Evolutionary conservation across 441 rosid species (phyloP).

Genomic region (Dalechampia spathulata): DNA sequence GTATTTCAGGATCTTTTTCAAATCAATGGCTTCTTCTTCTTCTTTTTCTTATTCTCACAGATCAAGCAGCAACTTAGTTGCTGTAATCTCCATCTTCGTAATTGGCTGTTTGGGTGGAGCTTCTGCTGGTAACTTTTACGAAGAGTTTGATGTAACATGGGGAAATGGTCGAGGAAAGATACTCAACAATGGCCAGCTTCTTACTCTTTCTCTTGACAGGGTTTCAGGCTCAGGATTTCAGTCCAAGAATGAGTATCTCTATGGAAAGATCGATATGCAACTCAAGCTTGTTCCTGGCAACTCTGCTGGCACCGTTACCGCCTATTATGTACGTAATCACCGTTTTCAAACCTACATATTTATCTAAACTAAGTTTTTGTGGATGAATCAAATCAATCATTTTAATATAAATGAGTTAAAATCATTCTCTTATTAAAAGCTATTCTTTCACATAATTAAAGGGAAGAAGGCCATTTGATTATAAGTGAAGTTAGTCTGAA

Average conservation of each 20-base stretch:
- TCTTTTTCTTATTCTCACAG: background rate
- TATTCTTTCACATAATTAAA: too few species aligned
- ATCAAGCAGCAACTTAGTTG: background rate
- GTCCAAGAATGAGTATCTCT: background rate
- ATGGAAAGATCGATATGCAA: background rate
- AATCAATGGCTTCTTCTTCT: too few species aligned
- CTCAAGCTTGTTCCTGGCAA: conserved; percentile 4
- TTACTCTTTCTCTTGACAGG: background rate
- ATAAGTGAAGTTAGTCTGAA: too few species aligned
- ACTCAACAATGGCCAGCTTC: background rate
- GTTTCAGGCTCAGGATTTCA: conserved; percentile 1
- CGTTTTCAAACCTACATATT: too few species aligned
- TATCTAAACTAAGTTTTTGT: too few species aligned
- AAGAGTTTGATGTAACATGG: background rate
- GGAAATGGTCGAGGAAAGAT: conserved; percentile 3
- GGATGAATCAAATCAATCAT: too few species aligned
- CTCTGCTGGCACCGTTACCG: too few species aligned
- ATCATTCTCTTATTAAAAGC: too few species aligned
- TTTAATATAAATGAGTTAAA: too few species aligned
- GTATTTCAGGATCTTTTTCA: too few species aligned
- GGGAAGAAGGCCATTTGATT: too few species aligned
- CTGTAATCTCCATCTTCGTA: background rate
- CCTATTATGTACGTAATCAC: too few species aligned
- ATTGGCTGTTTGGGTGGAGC: background rate
- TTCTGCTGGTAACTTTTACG: background rate